Evolutionary conservation across 345 rosid genomes (phyloP), one percentile per base, ranked within the genome.

Genomic region (Rhodamnia argentea): DNA sequence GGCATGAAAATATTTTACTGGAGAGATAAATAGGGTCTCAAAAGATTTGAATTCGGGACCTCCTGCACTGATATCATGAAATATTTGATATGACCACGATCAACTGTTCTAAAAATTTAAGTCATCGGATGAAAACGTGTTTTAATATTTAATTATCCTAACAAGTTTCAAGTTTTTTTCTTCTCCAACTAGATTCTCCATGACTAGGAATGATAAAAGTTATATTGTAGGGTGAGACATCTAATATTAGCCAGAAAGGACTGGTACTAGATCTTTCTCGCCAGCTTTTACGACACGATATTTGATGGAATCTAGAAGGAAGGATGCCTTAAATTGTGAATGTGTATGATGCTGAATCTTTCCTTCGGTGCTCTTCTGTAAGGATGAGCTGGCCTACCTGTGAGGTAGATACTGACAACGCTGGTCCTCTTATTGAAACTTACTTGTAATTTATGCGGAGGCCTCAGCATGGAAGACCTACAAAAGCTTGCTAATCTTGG

Each of bases 401-500:
- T 50, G 23, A 40, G 75, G 56, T 60, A 52, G 60, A 22, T 55
- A 81, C 53, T 40, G 74, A 82, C 52, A 70, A 42, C 84, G 7
- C 51, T 18, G 83, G 60, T 89, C 89, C 88, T 89, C 84, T 57
- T 59, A 32, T 90, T 32, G 60, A 70, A 37, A 32, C 81, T 70
- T 47, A 70, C 81, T 37, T 70, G 81, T 70, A 9, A 70, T 85
- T 81, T 53, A 78, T 90, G 15, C 84, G 82, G 89, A 96, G 99
- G 98, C 87, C 90, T 96, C 86, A 94, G 82, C 87, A 82, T 56
- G 40, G 93, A 93, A 89, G 93, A 94, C 62, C 89, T 94, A 84
- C 93, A 93, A 87, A 93, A 90, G 86, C 96, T 96, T 89, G 99
- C 99, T 78, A 91, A 54, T 50, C 89, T 95, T 70, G 98, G 98